phyloP scores from a whole-genome alignment of 345 rosid species.

The Eutrema heterophyllum region DNA sequence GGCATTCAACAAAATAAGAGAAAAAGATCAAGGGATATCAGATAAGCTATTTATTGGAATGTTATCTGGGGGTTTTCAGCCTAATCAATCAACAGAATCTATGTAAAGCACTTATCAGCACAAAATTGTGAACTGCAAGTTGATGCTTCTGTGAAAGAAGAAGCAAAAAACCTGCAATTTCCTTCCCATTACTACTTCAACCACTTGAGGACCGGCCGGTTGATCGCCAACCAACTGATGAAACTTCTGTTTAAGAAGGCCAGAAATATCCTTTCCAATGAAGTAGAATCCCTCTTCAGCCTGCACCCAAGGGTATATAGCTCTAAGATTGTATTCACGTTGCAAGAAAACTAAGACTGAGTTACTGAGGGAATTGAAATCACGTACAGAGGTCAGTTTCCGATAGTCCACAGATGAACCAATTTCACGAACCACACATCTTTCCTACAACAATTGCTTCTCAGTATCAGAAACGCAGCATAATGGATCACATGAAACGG shows the following conservation, averaged over 20 bases:
- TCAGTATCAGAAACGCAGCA: not conserved
- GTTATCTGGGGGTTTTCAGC: not conserved
- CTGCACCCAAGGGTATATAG: slow-evolving; percentile 37
- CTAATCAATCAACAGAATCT: not conserved
- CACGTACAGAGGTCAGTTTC: slow-evolving; percentile 72
- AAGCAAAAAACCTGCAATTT: slow-evolving; percentile 49
- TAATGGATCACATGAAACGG: not conserved
- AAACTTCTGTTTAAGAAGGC: slow-evolving; percentile 61
- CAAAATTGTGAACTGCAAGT: not conserved
- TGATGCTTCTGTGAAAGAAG: not conserved
- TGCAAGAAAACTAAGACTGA: not conserved
- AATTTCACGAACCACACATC: slow-evolving; percentile 83
- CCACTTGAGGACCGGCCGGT: slow-evolving; percentile 50
- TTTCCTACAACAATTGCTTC: slow-evolving; percentile 53
- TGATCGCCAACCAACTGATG: slow-evolving; percentile 54
- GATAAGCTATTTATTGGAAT: not conserved
- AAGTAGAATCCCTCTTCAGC: slow-evolving; percentile 93
- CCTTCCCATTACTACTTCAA: slow-evolving; percentile 97
- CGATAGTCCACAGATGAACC: slow-evolving; percentile 89
- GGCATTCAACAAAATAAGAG: not conserved
- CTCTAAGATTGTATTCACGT: not conserved
- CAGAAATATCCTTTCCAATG: slow-evolving; percentile 57
- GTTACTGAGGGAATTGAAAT: not conserved
- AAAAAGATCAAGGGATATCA: not conserved
- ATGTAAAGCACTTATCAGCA: not conserved